A percentile compares a stretch with the other conserved stretches of the same genome.
phyloP scores from a whole-genome alignment of 768 basidiomycete species.

The Baorangia bicolor region DNA sequence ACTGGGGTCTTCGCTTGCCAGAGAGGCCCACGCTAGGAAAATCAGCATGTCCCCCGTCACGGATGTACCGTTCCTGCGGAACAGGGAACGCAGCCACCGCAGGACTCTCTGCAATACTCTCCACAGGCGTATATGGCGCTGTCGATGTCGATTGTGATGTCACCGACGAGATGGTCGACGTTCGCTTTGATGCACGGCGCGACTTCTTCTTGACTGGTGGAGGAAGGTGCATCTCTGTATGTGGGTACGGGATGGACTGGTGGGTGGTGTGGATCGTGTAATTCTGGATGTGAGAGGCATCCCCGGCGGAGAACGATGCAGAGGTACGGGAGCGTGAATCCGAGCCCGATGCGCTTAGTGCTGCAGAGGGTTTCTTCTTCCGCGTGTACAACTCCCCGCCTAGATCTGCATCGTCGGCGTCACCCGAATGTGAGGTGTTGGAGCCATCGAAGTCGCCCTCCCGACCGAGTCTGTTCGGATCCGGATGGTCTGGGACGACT shows the following conservation, averaged over 20 bases:
- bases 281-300: slow-evolving; percentile 22
- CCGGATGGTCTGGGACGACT: neutral
- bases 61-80: slow-evolving; percentile 33
- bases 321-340: slow-evolving; percentile 65
- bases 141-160: slow-evolving; percentile 50
- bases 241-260: slow-evolving; percentile 27
- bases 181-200: slow-evolving; percentile 27
- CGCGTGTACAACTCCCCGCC: slow-evolving; percentile 56
- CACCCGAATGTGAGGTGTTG: slow-evolving; percentile 23
- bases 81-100: slow-evolving; percentile 24
- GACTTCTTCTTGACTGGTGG: slow-evolving; percentile 18
- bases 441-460: slow-evolving; percentile 1
- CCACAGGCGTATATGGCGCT: slow-evolving; percentile 37
- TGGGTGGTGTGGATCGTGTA: slow-evolving; percentile 24
- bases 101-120: slow-evolving; percentile 32
- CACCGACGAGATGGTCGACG: slow-evolving; percentile 39
- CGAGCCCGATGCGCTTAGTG: slow-evolving; percentile 43
- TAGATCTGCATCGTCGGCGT: slow-evolving; percentile 57
- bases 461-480: slow-evolving; percentile 9
- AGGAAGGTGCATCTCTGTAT: slow-evolving; percentile 29
- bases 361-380: slow-evolving; percentile 30
- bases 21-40: slow-evolving; percentile 43
- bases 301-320: slow-evolving; percentile 40
- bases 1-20: slow-evolving; percentile 31
- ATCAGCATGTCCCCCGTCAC: slow-evolving; percentile 20